Base-by-base conservation (phyloP, 495 filamentous ascomycete genomes). In the Penicillium maclennaniae region DNA sequence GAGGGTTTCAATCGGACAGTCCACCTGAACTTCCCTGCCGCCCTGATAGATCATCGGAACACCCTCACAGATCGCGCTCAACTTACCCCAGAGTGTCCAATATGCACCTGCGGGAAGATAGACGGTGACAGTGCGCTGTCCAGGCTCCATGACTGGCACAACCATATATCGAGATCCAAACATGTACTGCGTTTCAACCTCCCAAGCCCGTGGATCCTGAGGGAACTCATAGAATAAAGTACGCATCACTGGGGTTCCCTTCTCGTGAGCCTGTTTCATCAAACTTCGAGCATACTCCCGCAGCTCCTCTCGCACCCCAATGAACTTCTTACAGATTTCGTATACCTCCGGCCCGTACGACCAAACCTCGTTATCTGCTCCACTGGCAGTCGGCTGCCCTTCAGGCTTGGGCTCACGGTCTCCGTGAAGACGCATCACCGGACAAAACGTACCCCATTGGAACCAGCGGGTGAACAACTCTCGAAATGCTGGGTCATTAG, bases 401-500 rank as follows among this genome's bases (percentile, higher is more conserved):
- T 59, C 68, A 16, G 68, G 71, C 54, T 74, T 69, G 8, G 80
- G 80, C 51, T 81, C 75, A n/a, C 81, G 74, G 61, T 82, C 78
- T 17, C 80, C 80, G 54, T 84, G 81, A 17, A 83, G 63, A 9
- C 80, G 69, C 72, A 84, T 81, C 6, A 83, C 81, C 26, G 80
- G 79, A 51, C 78, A 83, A 62, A 82, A 84, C 1, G 79, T 61
- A 2, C 79, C 80, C 78, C 79, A 83, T 53, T 83, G 80, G 61
- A 83, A 84, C 81, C 81, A 84, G 2, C 81, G 69, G 5, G 76
- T 74, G 58, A 84, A 80, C 14, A 84, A 64, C 51, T 84, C 80
- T 2, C 79, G 61, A 61, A 84, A 84, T 0, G 54, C 69, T n/a
- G 68, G 62, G 46, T 81, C 75, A 34, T 70, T 66, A 0, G 79